phyloP scores from a whole-genome alignment of 371 early-diverging fungal genomes.

The Mortierella sp. region DNA sequence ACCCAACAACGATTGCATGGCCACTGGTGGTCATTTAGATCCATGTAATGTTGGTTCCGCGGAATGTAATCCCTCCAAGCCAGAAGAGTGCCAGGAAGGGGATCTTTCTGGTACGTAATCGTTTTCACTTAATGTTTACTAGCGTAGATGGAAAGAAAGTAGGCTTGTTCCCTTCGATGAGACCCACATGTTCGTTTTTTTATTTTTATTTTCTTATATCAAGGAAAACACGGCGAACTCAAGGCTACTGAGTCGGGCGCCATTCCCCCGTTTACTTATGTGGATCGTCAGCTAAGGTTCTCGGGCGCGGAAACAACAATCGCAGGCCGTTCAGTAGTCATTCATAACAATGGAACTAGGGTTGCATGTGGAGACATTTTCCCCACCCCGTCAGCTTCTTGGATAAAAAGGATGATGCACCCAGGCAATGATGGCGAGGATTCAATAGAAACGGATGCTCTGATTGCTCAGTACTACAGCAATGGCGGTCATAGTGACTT shows the following conservation, averaged over 20 bases:
- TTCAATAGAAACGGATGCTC: background rate
- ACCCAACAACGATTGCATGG: constrained; percentile 16
- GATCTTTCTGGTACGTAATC: constrained; percentile 30
- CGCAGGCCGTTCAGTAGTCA: constrained; percentile 25
- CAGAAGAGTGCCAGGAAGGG: constrained; percentile 30
- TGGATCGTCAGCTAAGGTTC: constrained; percentile 16
- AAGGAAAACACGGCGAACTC: constrained; percentile 41
- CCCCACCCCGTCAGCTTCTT: background rate
- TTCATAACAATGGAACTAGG: constrained; percentile 44
- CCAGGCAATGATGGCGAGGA: too few species aligned
- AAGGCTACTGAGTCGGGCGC: constrained; percentile 15
- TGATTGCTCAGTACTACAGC: too few species aligned
- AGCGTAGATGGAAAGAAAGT: background rate
- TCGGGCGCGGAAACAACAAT: constrained; percentile 8
- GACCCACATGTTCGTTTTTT: background rate
- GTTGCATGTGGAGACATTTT: constrained; percentile 31
- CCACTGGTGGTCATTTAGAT: constrained; percentile 29
- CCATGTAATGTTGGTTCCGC: constrained; percentile 15
- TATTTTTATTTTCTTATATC: background rate
- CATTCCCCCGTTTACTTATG: background rate
- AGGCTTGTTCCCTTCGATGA: background rate
- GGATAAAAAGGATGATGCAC: too few species aligned
- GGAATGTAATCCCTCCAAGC: constrained; percentile 12
- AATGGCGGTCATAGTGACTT: too few species aligned
- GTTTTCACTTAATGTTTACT: background rate